Percentiles rank a stretch among this genome's conserved stretches.
Evolutionary conservation across 2,329 filamentous ascomycete species (phyloP).

Genomic region (Capronia americana): DNA sequence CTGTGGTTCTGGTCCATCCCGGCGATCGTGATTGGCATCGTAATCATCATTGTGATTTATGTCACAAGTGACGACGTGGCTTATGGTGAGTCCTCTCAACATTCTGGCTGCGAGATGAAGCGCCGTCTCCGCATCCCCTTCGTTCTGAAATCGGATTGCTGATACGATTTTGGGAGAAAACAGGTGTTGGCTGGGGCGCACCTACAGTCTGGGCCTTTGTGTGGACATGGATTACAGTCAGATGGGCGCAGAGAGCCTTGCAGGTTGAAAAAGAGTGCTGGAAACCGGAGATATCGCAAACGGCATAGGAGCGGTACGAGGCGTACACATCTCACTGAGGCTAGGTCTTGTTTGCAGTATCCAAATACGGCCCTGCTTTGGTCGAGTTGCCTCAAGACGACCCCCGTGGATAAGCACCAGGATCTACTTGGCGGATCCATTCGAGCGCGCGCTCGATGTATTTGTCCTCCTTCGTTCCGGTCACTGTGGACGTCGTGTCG

Average conservation of each 20-base stretch:
- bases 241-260: constrained; percentile 53
- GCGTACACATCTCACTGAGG: background rate
- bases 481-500: background rate
- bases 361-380: background rate
- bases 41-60: constrained; percentile 55
- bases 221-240: constrained; percentile 54
- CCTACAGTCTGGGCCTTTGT: constrained; percentile 50
- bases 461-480: constrained; percentile 41
- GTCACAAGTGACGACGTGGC: constrained; percentile 55
- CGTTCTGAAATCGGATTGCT: background rate
- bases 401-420: constrained; percentile 7
- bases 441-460: constrained; percentile 45
- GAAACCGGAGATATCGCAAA: constrained; percentile 30
- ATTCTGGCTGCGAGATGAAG: background rate
- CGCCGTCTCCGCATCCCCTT: background rate
- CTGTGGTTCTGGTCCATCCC: constrained; percentile 64
- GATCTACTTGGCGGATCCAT: constrained; percentile 40
- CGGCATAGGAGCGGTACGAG: background rate
- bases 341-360: too few species aligned
- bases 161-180: background rate
- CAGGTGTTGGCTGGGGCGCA: constrained; percentile 48
- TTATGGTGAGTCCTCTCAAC: constrained; percentile 44
- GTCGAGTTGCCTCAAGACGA: background rate
- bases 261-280: constrained; percentile 53
- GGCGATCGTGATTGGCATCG: constrained; percentile 51